Base-by-base conservation (phyloP, 140 eudicot genomes). In the Flaveria floridana region DNA sequence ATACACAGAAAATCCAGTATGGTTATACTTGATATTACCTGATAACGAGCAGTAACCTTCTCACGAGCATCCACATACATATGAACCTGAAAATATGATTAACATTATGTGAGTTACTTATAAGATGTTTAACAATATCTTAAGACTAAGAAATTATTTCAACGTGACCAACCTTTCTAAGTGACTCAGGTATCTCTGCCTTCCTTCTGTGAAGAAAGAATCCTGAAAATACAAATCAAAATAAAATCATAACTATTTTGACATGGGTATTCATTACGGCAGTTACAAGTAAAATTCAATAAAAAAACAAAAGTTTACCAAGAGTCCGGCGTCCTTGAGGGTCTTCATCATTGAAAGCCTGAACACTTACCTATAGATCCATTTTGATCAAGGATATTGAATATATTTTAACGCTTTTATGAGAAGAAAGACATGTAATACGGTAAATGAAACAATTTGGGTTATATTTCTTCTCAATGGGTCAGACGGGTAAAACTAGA, bases 291-390 rank as follows among this genome's bases (percentile, higher is more conserved):
- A 74, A 34, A 28, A 76, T 21, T n/a, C 7, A 52, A 15, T n/a
- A 55, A 11, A 14, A 52, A 5, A 0, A 18, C 7, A 9, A 62
- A 55, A 26, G 25, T 9, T 57, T 94, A 94, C 99, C 99, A 70
- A 94, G 99, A 44, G 99, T 94, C 7, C 99, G 84, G 76, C 97
- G 92, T 70, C 99, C 97, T 84, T 94, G 99, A 81, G 95, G 97
- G 78, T 94, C 99, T 87, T 95, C 99, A 78, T 95, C 99, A 50
- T 83, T 88, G 76, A 95, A 95, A 82, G 99, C 97, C 89, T 95
- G 97, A 75, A 95, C 97, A 68, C 96, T 95, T 44, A 95, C 95
- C 99, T 94, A 77, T 58, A 67, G 64, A 73, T 42, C 74, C 63
- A 50, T 51, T 37, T 62, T 71, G 50, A 46, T 67, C 1, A 58